phyloP scores from a whole-genome alignment of 1,284 basidiomycete species.

The Boletus sp. region DNA sequence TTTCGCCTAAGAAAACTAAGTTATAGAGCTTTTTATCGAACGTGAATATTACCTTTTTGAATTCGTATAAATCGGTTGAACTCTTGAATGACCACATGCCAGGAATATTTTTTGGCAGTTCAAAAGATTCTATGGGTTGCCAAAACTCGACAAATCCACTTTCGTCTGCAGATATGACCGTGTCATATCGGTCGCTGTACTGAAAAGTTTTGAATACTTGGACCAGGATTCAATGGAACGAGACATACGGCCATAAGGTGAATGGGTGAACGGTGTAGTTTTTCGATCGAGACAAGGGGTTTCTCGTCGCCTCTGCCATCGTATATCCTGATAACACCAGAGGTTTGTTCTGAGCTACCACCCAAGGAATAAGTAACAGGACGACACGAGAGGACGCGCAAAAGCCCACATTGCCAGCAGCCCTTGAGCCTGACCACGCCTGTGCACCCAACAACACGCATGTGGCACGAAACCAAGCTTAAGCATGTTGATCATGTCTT shows the following conservation, averaged over 20 bases:
- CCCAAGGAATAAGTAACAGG: conserved; percentile 8
- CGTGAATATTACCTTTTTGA: conserved; percentile 81
- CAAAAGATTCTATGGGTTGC: conserved; percentile 85
- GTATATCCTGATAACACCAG: conserved; percentile 81
- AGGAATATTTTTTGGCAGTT: conserved; percentile 71
- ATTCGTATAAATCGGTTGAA: conserved; percentile 93
- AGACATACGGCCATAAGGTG: conserved; percentile 83
- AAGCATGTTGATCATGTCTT: conserved; percentile 99
- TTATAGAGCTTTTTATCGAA: neutral
- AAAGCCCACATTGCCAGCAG: conserved; percentile 78
- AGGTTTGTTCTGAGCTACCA: conserved; percentile 73
- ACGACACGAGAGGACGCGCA: neutral
- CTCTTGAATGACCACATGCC: conserved; percentile 91
- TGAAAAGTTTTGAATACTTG: conserved; percentile 32
- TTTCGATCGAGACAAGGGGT: conserved; percentile 71
- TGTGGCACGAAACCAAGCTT: conserved; percentile 83
- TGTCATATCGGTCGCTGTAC: conserved; percentile 90
- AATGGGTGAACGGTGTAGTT: conserved; percentile 82
- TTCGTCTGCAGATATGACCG: conserved; percentile 92
- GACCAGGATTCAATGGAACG: neutral
- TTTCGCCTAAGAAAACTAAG: conserved; percentile 60
- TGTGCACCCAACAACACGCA: conserved; percentile 92
- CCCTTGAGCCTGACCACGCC: conserved; percentile 80
- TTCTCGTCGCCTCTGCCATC: conserved; percentile 85
- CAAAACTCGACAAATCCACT: conserved; percentile 97